phyloP scores from a whole-genome alignment of 2,329 filamentous ascomycete species.

The Colletotrichum sp. region DNA sequence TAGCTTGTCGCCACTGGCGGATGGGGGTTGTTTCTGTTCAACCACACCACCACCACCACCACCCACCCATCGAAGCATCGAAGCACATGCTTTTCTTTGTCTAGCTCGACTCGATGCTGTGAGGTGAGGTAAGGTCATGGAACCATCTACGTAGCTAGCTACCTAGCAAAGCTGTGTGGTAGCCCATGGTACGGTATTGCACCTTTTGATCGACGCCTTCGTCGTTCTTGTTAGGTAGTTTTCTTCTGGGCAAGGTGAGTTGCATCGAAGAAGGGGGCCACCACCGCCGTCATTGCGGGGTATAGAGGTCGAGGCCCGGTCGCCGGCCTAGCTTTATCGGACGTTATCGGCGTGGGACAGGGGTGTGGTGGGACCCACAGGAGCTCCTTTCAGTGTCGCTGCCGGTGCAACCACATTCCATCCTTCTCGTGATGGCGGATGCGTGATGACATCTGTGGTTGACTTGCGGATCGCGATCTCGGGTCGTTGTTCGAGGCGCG shows the following conservation, averaged over 20 bases:
- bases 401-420: not conserved
- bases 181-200: too few relatives aligned
- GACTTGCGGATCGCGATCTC: not conserved
- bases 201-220: not conserved
- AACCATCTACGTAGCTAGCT: not conserved
- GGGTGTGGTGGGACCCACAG: not conserved
- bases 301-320: not conserved
- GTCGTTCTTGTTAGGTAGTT: not conserved
- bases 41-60: not conserved
- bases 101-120: not conserved
- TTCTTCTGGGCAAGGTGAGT: not conserved
- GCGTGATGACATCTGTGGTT: not conserved
- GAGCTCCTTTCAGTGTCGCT: not conserved
- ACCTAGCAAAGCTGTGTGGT: too few relatives aligned
- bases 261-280: not conserved
- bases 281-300: conserved; percentile 20
- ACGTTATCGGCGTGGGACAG: not conserved
- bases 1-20: not conserved
- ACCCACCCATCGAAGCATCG: not conserved
- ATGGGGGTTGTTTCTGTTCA: not conserved
- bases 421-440: not conserved
- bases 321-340: conserved; percentile 3
- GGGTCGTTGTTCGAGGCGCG: too few relatives aligned
- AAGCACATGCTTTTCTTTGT: not conserved
- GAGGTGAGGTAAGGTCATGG: not conserved